Base-by-base conservation (phyloP, 768 basidiomycete genomes). In the Rickenella mellea region DNA sequence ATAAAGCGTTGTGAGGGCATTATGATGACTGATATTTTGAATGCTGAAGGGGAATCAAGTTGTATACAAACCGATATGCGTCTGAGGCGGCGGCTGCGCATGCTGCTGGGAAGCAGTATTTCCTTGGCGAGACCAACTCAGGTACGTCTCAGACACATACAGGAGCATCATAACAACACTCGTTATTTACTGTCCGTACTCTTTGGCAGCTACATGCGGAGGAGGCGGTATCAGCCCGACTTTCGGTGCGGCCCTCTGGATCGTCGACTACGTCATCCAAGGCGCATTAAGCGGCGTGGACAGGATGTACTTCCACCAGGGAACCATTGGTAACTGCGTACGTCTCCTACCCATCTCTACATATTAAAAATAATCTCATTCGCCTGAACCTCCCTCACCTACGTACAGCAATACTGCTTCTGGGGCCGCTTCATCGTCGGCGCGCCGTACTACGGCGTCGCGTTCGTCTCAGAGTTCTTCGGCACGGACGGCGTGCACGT, bases 71-170 rank as follows among this genome's bases (percentile, higher is more conserved):
- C 9, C 55, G 55, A 21, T 67, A 58, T 50, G 49, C 50, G 35
- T 41, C 56, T 0, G 64, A 65, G 47, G 64, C 63, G 2, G 40
- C 57, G 21, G 56, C 61, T 12, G 60, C 60, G 2, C 58, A 58
- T 43, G 51, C 44, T 3, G 55, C 52, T 3, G 58, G 61, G 2
- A 62, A 64, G 50, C 51, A 47, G 25, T 61, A 63, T 47, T 62
- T 66, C 48, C 48, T 67, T 5, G 63, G 62, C 10, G 65, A 67
- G 47, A 67, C 65, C 4, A 67, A 67, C 46, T 67, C 65, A 14
- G 64, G 64, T 60, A 48, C 24, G 47, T 22, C 27, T 6, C 11
- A 3, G 3, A 6, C 9, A 5, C 4, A 3, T 27, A 20, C 2
- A 3, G n/a, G 17, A 12, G 19, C 39, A 11, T 30, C 6, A 5